Evolutionary conservation across 441 rosid species (phyloP).

Genomic region (Eutrema salsugineum): DNA sequence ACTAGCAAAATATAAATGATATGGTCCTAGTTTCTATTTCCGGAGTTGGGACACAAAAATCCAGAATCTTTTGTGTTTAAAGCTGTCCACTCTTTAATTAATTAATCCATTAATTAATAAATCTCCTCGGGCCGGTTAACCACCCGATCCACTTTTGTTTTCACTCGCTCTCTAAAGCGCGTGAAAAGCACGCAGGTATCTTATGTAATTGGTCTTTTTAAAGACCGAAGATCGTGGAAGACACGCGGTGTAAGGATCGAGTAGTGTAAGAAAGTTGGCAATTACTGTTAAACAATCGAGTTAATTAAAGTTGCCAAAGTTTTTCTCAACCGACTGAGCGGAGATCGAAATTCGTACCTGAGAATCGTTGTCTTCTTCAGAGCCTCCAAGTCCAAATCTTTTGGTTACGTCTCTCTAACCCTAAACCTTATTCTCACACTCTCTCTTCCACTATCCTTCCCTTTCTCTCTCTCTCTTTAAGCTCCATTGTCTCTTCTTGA

Average conservation of each 20-base stretch:
- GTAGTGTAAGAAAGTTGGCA: not conserved
- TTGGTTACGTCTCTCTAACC: slow-evolving; percentile 12
- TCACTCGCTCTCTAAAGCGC: not conserved
- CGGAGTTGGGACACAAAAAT: not conserved
- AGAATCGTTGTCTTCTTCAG: slow-evolving; percentile 31
- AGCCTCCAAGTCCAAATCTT: slow-evolving; percentile 26
- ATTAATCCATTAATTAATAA: not conserved
- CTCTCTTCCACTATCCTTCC: not conserved
- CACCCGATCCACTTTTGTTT: not conserved
- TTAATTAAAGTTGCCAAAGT: not conserved
- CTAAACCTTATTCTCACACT: slow-evolving; percentile 11
- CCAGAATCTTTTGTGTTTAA: slow-evolving; percentile 16
- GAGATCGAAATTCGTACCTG: slow-evolving; percentile 25
- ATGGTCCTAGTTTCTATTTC: slow-evolving; percentile 17
- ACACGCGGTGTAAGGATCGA: not conserved
- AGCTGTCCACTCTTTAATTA: not conserved
- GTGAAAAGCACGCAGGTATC: not conserved
- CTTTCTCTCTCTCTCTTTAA: not conserved
- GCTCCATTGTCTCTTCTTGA: not conserved
- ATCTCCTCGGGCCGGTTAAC: slow-evolving; percentile 19
- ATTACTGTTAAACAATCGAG: slow-evolving; percentile 15
- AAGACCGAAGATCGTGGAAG: not conserved
- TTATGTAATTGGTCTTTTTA: not conserved
- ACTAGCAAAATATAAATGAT: not conserved
- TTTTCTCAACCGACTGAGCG: slow-evolving; percentile 14